phyloP scores from a whole-genome alignment of 176 grass and related monocot genomes.

The Hyparrhenia diplandra region DNA sequence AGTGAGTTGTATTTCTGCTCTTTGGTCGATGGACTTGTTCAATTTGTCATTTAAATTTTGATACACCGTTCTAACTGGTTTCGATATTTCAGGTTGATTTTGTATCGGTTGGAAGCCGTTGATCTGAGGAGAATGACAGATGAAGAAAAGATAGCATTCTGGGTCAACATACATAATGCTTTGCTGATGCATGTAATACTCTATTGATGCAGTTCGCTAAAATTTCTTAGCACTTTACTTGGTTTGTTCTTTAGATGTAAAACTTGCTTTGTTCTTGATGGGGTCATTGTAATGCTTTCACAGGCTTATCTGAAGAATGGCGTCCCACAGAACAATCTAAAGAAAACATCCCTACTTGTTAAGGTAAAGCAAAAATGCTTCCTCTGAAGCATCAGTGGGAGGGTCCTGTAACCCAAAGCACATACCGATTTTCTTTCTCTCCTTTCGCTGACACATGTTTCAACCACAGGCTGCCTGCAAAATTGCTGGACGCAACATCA shows the following conservation, averaged over 20 bases:
- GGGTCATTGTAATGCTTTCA: slow-evolving; percentile 16
- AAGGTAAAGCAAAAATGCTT: slow-evolving; percentile 63
- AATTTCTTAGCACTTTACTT: neutral
- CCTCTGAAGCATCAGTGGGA: neutral
- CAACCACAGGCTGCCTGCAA: slow-evolving; percentile 66
- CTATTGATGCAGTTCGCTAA: neutral
- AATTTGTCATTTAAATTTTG: neutral
- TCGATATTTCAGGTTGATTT: slow-evolving; percentile 55
- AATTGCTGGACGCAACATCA: slow-evolving; percentile 67
- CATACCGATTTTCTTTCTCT: neutral
- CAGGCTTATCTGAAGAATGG: slow-evolving; percentile 93
- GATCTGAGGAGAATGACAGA: slow-evolving; percentile 79
- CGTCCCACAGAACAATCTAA: slow-evolving; percentile 83
- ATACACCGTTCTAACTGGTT: neutral
- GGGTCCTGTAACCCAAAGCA: neutral
- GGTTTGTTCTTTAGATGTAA: no score
- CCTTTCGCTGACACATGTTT: slow-evolving; percentile 19
- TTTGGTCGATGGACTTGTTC: neutral
- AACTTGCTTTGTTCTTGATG: slow-evolving; percentile 15
- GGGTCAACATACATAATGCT: slow-evolving; percentile 96
- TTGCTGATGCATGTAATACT: slow-evolving; percentile 91
- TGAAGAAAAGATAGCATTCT: slow-evolving; percentile 88
- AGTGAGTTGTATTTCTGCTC: slow-evolving; percentile 41
- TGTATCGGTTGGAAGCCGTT: slow-evolving; percentile 64
- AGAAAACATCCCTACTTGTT: slow-evolving; percentile 75